Evolutionary conservation across 441 rosid species (phyloP).

Genomic region (Gossypium schwendimanii): DNA sequence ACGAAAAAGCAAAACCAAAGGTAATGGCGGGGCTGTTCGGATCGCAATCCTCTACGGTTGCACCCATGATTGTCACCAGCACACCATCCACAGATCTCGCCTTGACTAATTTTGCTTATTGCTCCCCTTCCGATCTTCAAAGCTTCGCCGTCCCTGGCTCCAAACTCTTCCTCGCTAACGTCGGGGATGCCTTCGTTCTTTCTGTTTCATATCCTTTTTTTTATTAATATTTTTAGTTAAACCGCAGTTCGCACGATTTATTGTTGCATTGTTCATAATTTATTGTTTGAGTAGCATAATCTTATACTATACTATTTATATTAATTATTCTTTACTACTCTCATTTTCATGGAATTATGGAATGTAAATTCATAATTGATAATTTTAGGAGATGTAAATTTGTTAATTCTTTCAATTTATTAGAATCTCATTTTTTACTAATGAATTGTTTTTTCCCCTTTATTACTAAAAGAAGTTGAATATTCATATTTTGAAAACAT

Average conservation of each 20-base stretch:
- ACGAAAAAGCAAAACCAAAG: not conserved
- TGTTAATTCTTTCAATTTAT: not conserved
- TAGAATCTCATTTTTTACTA: not conserved
- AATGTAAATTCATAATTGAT: not conserved
- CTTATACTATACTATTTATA: not conserved
- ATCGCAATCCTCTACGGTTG: conserved; percentile 28
- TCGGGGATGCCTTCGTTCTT: conserved; percentile 57
- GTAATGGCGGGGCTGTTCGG: conserved; percentile 42
- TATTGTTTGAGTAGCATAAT: not conserved
- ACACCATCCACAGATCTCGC: conserved; percentile 80
- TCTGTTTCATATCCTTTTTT: conserved; percentile 75
- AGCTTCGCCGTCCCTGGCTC: conserved; percentile 73
- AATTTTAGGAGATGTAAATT: not conserved
- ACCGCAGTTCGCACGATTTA: not conserved
- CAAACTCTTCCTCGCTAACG: conserved; percentile 60
- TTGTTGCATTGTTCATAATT: not conserved
- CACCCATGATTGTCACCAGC: conserved; percentile 63
- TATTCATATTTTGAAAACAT: not conserved
- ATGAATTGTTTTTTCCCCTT: not conserved
- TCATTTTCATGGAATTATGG: not conserved
- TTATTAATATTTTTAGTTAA: not conserved
- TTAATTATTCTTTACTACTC: not conserved
- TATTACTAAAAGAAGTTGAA: not conserved
- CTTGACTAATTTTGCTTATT: conserved; percentile 75
- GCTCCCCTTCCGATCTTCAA: conserved; percentile 73